Base-by-base conservation (phyloP, 495 filamentous ascomycete genomes). In the Hyaloscypha finlandica region DNA sequence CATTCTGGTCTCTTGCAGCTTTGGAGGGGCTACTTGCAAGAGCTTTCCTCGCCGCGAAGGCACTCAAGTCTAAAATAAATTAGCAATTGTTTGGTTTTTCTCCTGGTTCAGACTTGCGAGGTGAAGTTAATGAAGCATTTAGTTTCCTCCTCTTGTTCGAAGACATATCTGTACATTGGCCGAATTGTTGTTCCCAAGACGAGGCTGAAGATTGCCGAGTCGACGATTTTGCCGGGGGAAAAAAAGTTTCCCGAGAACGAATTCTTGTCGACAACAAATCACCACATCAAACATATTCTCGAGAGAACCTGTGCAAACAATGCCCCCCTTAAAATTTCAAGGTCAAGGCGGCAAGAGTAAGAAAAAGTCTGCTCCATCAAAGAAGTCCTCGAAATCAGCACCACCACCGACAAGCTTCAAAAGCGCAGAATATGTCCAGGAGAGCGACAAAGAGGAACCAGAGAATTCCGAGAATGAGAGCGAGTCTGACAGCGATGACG, bases 21-120 rank as follows among this genome's bases (percentile, higher is more conserved):
- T 48, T 61, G 19, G 35, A 20, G 0, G 59, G n/a, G 37, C 8
- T 61, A 11, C 35, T 30, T 29, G 59, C 20, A 20, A 83, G 74
- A 42, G 72, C 80, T 69, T 80, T 78, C 9, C 83, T 77, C 19
- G 81, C 79, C 19, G 83, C 81, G 70, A 84, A 81, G 19, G 82
- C 83, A 68, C 83, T 85, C 71, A 84, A 73, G 11, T 71, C 81
- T 83, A 61, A 57, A 59, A 37, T 51, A 42, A 42, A 65, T 64
- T 45, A 68, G 60, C 25, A 72, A 22, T 35, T 63, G 11, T 63
- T 20, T 12, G 57, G 19, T 39, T 63, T 35, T 25, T 31, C 9
- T 22, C 30, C 6, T 57, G 25, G 25, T 53, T 61, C 2, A 20
- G 37, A 77, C 75, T 64, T 66, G 76, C 77, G 63, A 64, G 75